Percentiles rank a stretch among this genome's conserved stretches.
Evolutionary conservation across 2,329 filamentous ascomycete genomes (phyloP).

Genomic region (Phyllosticta citribraziliensis): DNA sequence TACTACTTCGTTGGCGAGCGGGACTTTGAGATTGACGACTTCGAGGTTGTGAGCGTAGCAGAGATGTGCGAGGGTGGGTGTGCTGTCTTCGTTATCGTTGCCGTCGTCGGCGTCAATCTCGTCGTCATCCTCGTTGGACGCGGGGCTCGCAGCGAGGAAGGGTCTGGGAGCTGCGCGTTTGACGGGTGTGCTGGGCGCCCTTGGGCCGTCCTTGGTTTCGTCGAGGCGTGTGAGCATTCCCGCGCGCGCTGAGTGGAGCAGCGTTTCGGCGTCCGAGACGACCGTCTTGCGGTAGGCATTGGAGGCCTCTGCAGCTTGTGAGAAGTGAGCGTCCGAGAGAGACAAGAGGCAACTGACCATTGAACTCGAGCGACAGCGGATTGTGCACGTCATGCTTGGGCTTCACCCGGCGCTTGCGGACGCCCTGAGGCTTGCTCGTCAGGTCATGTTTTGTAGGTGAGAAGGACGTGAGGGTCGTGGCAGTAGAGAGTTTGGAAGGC

Average conservation of each 20-base stretch:
- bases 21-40: too few relatives aligned
- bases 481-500: too few relatives aligned
- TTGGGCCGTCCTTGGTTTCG: not conserved
- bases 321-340: not conserved
- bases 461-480: too few relatives aligned
- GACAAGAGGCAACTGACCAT: slow-evolving; percentile 14
- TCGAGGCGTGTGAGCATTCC: slow-evolving; percentile 13
- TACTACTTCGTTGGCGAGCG: not conserved
- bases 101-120: slow-evolving; percentile 10
- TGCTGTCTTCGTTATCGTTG: slow-evolving; percentile 11
- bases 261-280: slow-evolving; percentile 13
- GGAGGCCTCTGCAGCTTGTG: slow-evolving; percentile 18
- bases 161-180: slow-evolving; percentile 16
- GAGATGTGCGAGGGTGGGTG: too few relatives aligned
- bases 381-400: slow-evolving; percentile 13
- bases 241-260: slow-evolving; percentile 14
- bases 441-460: not conserved
- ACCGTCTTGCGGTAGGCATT: slow-evolving; percentile 19
- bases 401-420: not conserved
- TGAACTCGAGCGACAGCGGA: slow-evolving; percentile 20
- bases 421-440: slow-evolving; percentile 1
- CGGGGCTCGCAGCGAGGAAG: slow-evolving; percentile 14
- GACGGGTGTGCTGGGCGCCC: slow-evolving; percentile 12
- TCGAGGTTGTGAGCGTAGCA: too few relatives aligned
- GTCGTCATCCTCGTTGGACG: slow-evolving; percentile 17